phyloP scores from a whole-genome alignment of 177 flowering plant species.

The Tripterygium wilfordii region DNA sequence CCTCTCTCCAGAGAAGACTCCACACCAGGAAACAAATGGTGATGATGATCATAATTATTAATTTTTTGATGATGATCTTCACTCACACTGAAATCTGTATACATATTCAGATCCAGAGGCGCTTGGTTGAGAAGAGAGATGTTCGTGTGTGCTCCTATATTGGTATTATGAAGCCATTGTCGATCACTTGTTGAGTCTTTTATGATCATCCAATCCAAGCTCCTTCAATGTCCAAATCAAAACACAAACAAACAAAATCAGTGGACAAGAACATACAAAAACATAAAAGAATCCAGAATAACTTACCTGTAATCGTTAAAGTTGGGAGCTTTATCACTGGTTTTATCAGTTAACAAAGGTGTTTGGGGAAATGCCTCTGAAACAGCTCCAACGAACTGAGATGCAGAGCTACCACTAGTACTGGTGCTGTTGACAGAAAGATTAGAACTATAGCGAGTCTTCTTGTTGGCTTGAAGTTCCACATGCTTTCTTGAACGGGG shows the following conservation, averaged over 20 bases:
- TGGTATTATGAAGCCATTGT: slow-evolving; percentile 18
- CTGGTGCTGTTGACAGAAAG: background rate
- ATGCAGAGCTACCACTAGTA: background rate
- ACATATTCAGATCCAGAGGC: slow-evolving; percentile 11
- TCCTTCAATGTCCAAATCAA: slow-evolving; percentile 15
- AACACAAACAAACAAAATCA: background rate
- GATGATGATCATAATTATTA: no score
- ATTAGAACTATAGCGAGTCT: slow-evolving; percentile 8
- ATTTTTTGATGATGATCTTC: slow-evolving; percentile 1
- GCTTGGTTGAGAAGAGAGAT: slow-evolving; percentile 6
- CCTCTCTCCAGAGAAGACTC: slow-evolving; percentile 4
- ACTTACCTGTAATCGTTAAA: slow-evolving; percentile 7
- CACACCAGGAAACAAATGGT: slow-evolving; percentile 1
- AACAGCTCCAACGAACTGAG: slow-evolving; percentile 6
- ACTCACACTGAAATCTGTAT: slow-evolving; percentile 1
- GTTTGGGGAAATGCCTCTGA: background rate
- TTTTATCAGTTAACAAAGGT: background rate
- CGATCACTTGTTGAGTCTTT: slow-evolving; percentile 10
- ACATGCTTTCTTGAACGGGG: slow-evolving; percentile 80
- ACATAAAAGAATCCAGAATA: slow-evolving; percentile 7
- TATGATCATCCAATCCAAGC: slow-evolving; percentile 23
- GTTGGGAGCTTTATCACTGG: background rate
- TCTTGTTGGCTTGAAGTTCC: slow-evolving; percentile 38
- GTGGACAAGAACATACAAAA: background rate
- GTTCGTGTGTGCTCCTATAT: background rate